Evolutionary conservation across 768 basidiomycete genomes (phyloP).

Genomic region (Psilocybe sp.): DNA sequence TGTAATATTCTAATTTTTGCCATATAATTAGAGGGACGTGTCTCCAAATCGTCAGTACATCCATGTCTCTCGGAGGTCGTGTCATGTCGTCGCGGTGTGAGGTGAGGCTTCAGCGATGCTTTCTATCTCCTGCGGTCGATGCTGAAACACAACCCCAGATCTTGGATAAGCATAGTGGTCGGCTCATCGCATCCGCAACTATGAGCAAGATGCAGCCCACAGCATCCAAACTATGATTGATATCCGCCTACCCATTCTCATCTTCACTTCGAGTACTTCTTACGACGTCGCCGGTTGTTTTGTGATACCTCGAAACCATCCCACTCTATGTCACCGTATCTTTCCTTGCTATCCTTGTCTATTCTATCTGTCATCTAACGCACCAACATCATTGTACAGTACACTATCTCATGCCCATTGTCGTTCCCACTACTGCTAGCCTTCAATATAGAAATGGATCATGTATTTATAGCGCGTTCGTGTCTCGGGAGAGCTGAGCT

Average conservation of each 20-base stretch:
- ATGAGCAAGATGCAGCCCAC: constrained; percentile 74
- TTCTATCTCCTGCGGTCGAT: neutral
- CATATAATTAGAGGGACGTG: constrained; percentile 46
- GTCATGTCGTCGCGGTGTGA: constrained; percentile 74
- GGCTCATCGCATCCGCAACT: constrained; percentile 62
- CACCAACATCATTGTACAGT: too few species aligned
- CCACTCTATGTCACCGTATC: too few species aligned
- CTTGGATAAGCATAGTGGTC: constrained; percentile 53
- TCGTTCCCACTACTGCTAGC: too few species aligned
- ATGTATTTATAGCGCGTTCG: too few species aligned
- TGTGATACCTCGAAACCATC: too few species aligned
- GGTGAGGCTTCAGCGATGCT: constrained; percentile 37
- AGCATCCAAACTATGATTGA: constrained; percentile 41
- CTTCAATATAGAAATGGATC: too few species aligned
- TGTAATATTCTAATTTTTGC: constrained; percentile 7
- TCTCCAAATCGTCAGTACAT: constrained; percentile 60
- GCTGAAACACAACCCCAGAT: constrained; percentile 37
- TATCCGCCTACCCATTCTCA: neutral
- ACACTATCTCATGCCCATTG: too few species aligned
- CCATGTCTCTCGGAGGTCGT: constrained; percentile 63
- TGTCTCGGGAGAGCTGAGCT: too few species aligned
- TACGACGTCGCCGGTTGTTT: too few species aligned
- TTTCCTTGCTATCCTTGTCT: too few species aligned
- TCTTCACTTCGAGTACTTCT: neutral
- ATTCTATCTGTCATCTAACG: too few species aligned